Base-by-base conservation (phyloP, 768 basidiomycete species). In the Leccinum variicolor region DNA sequence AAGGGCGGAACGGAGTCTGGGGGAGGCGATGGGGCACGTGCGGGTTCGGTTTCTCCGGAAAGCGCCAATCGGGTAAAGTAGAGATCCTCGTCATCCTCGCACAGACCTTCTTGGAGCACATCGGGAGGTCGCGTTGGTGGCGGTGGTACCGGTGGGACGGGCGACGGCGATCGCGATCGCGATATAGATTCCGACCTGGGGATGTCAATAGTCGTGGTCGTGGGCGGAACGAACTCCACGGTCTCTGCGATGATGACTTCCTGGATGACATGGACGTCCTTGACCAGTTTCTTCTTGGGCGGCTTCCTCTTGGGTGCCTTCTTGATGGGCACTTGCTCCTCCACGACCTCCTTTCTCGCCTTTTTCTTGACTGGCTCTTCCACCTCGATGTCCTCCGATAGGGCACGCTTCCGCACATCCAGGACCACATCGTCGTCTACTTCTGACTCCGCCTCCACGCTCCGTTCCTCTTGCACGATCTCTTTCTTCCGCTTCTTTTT, bases 51-150 rank as follows among this genome's bases (percentile, higher is more conserved):
- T 15, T 72, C 65, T 23, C 69, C 65, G 4, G 67, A 69, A 50
- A 68, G 65, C 36, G 57, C 68, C 52, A 69, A 55, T 60, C 82
- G 85, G 54, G 85, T 79, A 71, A 86, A 94, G 73, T 89, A 96
- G 15, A 90, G 69, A 68, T 97, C 94, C 70, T 97, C 94, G 63
- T 95, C 94, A 68, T 96, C 94, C 36, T 86, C 81, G 61, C 89
- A 89, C 13, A 92, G 64, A 3, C 82, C 89, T 29, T 77, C 73
- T 3, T 73, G 73, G 33, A 86, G 69, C 1, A 80, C 80, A 68
- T 89, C 82, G 14, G 79, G 79, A 14, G 81, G 82, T 1, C 77
- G 77, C 52, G 64, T 65, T 6, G 81, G 80, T 9, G 79, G 79
- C 1, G 69, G 75, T 4, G 73, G 61, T 6, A 68, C 69, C 19